A percentile compares a stretch with the other conserved stretches of the same genome.
Evolutionary conservation across 192 early-diverging fungal species (phyloP).

Genomic region (Hyaloraphidium curvatum): DNA sequence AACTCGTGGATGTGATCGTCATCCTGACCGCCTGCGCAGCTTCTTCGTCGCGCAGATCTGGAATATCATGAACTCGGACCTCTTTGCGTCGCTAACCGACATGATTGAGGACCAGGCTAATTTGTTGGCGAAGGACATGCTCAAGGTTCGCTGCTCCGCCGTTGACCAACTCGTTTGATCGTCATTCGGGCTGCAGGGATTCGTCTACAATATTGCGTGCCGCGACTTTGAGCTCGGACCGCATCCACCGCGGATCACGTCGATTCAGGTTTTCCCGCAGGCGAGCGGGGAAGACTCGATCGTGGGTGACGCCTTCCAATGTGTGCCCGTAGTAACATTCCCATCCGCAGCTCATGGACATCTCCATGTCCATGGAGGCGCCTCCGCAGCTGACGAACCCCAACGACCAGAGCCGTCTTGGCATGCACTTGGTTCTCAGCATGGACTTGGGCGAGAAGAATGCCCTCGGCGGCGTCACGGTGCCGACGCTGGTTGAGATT

Average conservation of each 20-base stretch:
- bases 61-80: not conserved
- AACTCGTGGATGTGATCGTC: too few relatives aligned
- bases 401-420: not conserved
- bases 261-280: not conserved
- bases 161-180: not conserved
- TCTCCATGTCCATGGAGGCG: not conserved
- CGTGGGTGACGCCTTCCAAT: not conserved
- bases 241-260: not conserved
- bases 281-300: slow-evolving; percentile 1
- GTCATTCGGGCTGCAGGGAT: not conserved
- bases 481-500: not conserved
- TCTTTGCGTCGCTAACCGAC: not conserved
- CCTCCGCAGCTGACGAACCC: not conserved
- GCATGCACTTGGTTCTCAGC: not conserved
- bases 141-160: not conserved
- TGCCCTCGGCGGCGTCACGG: not conserved
- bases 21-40: too few relatives aligned
- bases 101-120: not conserved
- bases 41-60: not conserved
- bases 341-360: not conserved
- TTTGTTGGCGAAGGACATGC: too few relatives aligned
- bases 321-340: not conserved
- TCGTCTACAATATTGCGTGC: not conserved
- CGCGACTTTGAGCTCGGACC: not conserved
- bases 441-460: not conserved